phyloP scores from a whole-genome alignment of 371 early-diverging fungal species.

The Mucor mucedo region DNA sequence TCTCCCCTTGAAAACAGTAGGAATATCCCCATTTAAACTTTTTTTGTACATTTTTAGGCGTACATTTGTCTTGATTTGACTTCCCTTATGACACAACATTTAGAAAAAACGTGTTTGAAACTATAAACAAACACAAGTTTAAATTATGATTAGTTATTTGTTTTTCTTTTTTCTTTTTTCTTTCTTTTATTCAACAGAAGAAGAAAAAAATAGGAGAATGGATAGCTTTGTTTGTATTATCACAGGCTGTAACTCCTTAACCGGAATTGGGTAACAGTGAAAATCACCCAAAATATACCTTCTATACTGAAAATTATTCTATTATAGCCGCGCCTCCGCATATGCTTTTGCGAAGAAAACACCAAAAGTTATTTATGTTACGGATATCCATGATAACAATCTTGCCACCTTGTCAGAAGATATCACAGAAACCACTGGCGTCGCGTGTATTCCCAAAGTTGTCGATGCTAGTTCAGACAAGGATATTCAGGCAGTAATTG shows the following conservation, averaged over 20 bases:
- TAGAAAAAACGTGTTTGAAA: no score
- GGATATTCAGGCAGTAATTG: slow-evolving; percentile 40
- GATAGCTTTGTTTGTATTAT: slow-evolving; percentile 45
- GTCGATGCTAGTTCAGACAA: slow-evolving; percentile 51
- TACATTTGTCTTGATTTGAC: no score
- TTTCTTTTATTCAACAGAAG: no score
- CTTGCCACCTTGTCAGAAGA: slow-evolving; percentile 44
- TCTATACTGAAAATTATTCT: slow-evolving; percentile 1
- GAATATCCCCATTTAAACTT: not conserved
- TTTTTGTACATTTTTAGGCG: no score
- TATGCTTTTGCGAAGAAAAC: slow-evolving; percentile 45
- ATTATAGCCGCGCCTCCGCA: slow-evolving; percentile 44
- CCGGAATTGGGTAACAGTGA: slow-evolving; percentile 52
- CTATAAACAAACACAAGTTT: no score
- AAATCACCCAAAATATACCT: no score
- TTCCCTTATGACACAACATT: no score
- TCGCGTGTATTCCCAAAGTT: slow-evolving; percentile 39
- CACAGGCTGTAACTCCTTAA: slow-evolving; percentile 53
- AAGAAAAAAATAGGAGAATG: not conserved
- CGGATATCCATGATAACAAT: slow-evolving; percentile 39
- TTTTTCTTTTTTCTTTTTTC: no score
- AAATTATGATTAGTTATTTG: no score
- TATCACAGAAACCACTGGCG: slow-evolving; percentile 38
- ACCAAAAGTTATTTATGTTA: slow-evolving; percentile 50
- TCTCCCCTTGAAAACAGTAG: not conserved